A percentile compares a stretch with the other conserved stretches of the same genome.
Evolutionary conservation across 2,329 filamentous ascomycete species (phyloP).

Genomic region (Zymoseptoria tritici): DNA sequence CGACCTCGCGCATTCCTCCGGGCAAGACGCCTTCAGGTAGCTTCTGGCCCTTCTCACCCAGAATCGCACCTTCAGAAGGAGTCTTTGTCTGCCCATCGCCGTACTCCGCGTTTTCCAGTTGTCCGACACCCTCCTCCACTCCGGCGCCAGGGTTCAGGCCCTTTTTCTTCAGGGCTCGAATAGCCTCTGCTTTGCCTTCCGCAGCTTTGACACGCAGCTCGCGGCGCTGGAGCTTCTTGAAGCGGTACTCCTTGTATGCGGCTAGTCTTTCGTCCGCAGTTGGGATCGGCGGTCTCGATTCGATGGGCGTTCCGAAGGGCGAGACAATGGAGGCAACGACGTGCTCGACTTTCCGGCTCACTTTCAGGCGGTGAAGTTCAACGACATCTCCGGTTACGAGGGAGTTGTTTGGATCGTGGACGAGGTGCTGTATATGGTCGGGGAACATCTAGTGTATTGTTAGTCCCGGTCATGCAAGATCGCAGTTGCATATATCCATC

Average conservation of each 20-base stretch:
- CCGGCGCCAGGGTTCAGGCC: slow-evolving; percentile 25
- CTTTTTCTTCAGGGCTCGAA: slow-evolving; percentile 20
- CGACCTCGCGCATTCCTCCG: slow-evolving; percentile 25
- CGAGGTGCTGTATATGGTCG: slow-evolving; percentile 57
- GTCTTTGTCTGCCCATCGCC: slow-evolving; percentile 15
- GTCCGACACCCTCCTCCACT: slow-evolving; percentile 23
- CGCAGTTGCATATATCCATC: background rate
- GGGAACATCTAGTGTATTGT: slow-evolving; percentile 51
- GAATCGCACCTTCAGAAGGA: slow-evolving; percentile 16
- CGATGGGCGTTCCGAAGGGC: slow-evolving; percentile 57
- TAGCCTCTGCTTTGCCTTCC: slow-evolving; percentile 23
- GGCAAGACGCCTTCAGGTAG: slow-evolving; percentile 27
- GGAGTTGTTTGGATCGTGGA: slow-evolving; percentile 71
- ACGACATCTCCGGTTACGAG: slow-evolving; percentile 69
- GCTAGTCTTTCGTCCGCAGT: slow-evolving; percentile 54
- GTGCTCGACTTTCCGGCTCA: slow-evolving; percentile 59
- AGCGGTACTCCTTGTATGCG: slow-evolving; percentile 48
- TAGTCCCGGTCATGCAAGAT: background rate
- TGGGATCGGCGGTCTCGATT: slow-evolving; percentile 58
- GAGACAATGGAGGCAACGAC: slow-evolving; percentile 69
- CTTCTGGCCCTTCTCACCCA: slow-evolving; percentile 29
- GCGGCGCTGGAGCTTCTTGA: slow-evolving; percentile 47
- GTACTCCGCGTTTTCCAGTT: slow-evolving; percentile 20
- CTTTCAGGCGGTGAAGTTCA: slow-evolving; percentile 62
- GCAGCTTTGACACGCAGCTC: slow-evolving; percentile 24